Conservation (phyloP, 2,329 filamentous ascomycete genomes). For the Diplocarpon mali region DNA sequence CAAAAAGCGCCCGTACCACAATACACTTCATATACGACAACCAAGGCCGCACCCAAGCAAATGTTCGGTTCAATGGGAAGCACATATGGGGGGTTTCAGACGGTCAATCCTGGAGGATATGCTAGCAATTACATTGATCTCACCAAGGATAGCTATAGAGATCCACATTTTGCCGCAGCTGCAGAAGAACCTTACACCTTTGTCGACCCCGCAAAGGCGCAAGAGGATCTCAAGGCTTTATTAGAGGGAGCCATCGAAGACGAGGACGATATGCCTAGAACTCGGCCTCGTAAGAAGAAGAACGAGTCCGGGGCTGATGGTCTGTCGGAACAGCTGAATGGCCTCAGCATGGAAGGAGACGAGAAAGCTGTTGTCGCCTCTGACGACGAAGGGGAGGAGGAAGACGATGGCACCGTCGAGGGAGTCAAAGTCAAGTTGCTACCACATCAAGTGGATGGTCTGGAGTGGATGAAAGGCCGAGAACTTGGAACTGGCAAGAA, state of each 20-base stretch:
- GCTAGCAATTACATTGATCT: constrained; percentile 26
- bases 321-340: constrained; percentile 27
- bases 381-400: constrained; percentile 38
- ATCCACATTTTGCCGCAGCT: constrained; percentile 9
- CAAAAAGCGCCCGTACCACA: constrained; percentile 18
- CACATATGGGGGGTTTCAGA: constrained; percentile 21
- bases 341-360: constrained; percentile 34
- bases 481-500: constrained; percentile 80
- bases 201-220: constrained; percentile 56
- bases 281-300: constrained; percentile 30
- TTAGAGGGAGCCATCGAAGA: constrained; percentile 73
- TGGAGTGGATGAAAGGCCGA: constrained; percentile 90
- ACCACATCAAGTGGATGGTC: constrained; percentile 87
- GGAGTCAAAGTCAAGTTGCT: constrained; percentile 81
- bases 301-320: constrained; percentile 25
- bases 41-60: constrained; percentile 18
- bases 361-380: constrained; percentile 25
- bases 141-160: constrained; percentile 18
- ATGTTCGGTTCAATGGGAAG: constrained; percentile 25
- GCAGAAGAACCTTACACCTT: constrained; percentile 13
- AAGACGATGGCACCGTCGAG: constrained; percentile 55
- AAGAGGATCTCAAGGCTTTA: constrained; percentile 69
- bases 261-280: constrained; percentile 36
- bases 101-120: constrained; percentile 14
- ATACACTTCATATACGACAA: constrained; percentile 21